A percentile compares a stretch with the other conserved stretches of the same genome.
Evolutionary conservation across 768 basidiomycete genomes (phyloP).

Genomic region (Dioszegia hungarica): DNA sequence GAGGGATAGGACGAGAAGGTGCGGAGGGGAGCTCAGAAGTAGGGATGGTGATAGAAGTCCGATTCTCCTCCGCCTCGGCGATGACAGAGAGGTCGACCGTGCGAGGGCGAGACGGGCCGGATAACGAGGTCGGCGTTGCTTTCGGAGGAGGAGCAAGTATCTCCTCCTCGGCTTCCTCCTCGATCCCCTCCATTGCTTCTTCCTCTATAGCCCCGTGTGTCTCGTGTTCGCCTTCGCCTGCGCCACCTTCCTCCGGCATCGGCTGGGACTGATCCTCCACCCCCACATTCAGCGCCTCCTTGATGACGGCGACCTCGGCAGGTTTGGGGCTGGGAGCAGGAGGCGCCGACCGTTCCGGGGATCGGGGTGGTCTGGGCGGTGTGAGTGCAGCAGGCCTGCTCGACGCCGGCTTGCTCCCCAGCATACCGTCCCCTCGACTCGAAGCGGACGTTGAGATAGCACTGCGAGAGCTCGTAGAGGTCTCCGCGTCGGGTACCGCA

Average conservation of each 20-base stretch:
- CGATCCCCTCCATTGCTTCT: not conserved
- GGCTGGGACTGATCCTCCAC: not conserved
- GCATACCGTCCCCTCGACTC: not conserved
- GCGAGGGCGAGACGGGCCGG: not conserved
- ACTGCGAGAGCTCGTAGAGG: not conserved
- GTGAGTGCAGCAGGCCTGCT: not conserved
- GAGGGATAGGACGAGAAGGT: not conserved
- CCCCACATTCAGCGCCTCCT: not conserved
- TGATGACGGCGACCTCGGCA: not conserved
- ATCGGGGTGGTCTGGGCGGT: slow-evolving; percentile 1
- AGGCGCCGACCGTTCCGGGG: not conserved
- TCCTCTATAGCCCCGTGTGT: not conserved
- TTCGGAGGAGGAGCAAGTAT: not conserved
- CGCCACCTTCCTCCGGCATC: no score
- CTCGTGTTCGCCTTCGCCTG: not conserved
- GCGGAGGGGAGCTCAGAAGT: not conserved
- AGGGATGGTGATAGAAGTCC: slow-evolving; percentile 2
- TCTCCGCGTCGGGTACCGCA: not conserved
- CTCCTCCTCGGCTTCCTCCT: not conserved
- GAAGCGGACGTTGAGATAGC: not conserved
- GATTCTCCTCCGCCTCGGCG: slow-evolving; percentile 12
- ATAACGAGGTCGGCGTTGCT: not conserved
- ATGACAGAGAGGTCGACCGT: slow-evolving; percentile 19
- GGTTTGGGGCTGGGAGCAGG: not conserved
- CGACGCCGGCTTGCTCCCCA: not conserved